Evolutionary conservation across 2,329 filamentous ascomycete genomes (phyloP), one percentile per base, ranked within the genome.

Genomic region (Xylaria multiplex): DNA sequence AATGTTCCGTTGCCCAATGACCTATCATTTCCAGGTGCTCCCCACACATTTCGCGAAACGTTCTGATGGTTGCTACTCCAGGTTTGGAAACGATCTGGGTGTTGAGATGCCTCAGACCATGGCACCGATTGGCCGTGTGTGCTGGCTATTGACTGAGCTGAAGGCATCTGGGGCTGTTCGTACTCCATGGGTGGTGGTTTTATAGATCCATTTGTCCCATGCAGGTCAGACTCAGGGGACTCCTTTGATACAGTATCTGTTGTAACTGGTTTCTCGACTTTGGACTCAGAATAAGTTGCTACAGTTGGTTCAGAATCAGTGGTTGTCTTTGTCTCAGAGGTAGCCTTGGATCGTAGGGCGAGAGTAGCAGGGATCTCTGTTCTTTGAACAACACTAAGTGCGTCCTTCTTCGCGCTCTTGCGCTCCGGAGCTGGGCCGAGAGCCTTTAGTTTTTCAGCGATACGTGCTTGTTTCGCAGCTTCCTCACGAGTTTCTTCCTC

Each of bases 1-100:
- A 94, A 94, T 0, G 91, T 93, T 49, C 91, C 91, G 76, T 94
- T 94, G 3, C 91, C 91, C 22, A 94, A 87, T 11, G 87, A 89
- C 60, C 89, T 85, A 70, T 92, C 89, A 71, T 86, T 90, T 61
- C 88, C 87, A n/a, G 89, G 90, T 49, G 90, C 88, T 19, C 89
- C 91, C 91, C 91, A 94, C 19, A 93, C 90, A 74, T 90, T 92
- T 54, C 85, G 82, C 13, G 82, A 77, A 11, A 81, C 69, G 50
- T 81, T 79, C 54, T 83, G 84, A 43, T 79, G 75, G 22, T 76
- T 75, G 32, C 80, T 73, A 32, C 79, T 80, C 87, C 88, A 89
- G 1, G 83, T 78, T 11, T 82, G 76, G 59, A 82, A 83, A 53
- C 84, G 81, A 22, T 88, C 86, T 27, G 74, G 68, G 35, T 72